Conservation (phyloP, 2,329 filamentous ascomycete species). For the Fusarium clavum region DNA sequence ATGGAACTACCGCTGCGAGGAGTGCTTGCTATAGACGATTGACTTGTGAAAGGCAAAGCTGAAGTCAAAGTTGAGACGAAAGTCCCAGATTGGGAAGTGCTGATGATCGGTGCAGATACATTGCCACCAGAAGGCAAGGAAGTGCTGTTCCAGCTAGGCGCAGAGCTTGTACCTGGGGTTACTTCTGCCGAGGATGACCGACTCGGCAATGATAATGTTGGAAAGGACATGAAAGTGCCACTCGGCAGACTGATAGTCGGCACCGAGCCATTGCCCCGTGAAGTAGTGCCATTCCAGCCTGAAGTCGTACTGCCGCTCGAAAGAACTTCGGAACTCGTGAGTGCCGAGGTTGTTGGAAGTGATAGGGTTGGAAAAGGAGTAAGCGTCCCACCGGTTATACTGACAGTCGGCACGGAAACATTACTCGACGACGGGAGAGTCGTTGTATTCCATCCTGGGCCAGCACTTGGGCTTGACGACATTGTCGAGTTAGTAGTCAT, state of each 20-base stretch:
- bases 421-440: neutral
- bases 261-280: neutral
- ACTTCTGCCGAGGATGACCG: neutral
- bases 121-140: neutral
- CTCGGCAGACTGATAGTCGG: slow-evolving; percentile 7
- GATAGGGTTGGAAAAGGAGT: neutral
- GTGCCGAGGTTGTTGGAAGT: neutral
- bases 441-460: slow-evolving; percentile 11
- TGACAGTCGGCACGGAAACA: neutral
- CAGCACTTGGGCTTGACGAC: neutral
- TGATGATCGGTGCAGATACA: slow-evolving; percentile 3
- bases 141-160: slow-evolving; percentile 1
- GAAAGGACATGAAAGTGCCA: slow-evolving; percentile 12
- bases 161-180: neutral
- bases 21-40: neutral
- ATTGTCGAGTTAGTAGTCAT: neutral
- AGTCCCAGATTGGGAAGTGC: neutral
- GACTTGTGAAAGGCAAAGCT: neutral
- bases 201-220: neutral
- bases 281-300: slow-evolving; percentile 1
- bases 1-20: neutral
- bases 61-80: neutral
- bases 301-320: neutral
- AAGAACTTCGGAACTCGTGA: neutral
- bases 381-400: slow-evolving; percentile 5